Evolutionary conservation across 202 grass and related monocot species (phyloP).

Genomic region (Musa balbisiana): DNA sequence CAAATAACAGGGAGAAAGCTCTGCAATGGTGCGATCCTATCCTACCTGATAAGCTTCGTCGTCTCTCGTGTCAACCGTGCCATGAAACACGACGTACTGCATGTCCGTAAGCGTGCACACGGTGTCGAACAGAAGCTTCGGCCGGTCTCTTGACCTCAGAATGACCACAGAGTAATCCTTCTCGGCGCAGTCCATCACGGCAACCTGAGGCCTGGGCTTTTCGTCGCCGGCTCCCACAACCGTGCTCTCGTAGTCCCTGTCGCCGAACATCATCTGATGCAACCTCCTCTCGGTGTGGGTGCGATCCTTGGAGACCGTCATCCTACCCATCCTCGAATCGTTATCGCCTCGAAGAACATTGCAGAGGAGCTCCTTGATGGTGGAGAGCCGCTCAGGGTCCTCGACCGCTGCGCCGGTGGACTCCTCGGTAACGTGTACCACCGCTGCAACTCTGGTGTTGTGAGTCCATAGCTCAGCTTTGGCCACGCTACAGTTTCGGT

Average conservation of each 20-base stretch:
- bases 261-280: conserved; percentile 84
- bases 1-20: background rate
- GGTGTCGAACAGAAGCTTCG: conserved; percentile 81
- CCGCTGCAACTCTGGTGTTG: conserved; percentile 64
- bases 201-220: conserved; percentile 27
- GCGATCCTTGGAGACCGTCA: conserved; percentile 1
- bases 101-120: conserved; percentile 86
- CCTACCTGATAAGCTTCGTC: conserved; percentile 57
- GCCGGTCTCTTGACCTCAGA: conserved; percentile 55
- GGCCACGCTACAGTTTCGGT: conserved; percentile 41
- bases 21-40: background rate
- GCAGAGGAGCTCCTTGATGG: conserved; percentile 43
- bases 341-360: conserved; percentile 42
- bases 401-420: conserved; percentile 24
- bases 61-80: conserved; percentile 35
- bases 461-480: conserved; percentile 84
- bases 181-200: conserved; percentile 46
- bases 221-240: background rate
- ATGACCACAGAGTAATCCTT: conserved; percentile 66
- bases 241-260: conserved; percentile 26
- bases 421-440: conserved; percentile 54
- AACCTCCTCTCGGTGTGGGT: conserved; percentile 68
- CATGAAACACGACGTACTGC: conserved; percentile 76
- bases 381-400: conserved; percentile 31
- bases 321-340: conserved; percentile 10